phyloP scores from a whole-genome alignment of 768 basidiomycete species.

The Rossbeevera mucosa region DNA sequence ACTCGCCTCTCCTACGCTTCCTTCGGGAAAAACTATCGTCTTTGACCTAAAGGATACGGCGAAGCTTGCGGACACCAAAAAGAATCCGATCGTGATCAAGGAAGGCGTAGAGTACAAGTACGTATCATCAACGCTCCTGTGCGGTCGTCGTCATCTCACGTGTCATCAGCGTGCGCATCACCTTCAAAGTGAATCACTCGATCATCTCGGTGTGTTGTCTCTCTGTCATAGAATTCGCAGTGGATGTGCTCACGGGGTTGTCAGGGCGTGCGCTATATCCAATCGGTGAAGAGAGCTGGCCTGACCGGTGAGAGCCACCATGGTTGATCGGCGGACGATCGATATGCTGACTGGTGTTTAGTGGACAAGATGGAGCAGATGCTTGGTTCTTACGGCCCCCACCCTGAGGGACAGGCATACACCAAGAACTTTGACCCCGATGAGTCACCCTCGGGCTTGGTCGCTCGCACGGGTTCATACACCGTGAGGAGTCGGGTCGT shows the following conservation, averaged over 20 bases:
- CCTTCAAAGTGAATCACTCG: conserved; percentile 83
- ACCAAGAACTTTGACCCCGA: conserved; percentile 73
- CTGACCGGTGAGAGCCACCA: conserved; percentile 52
- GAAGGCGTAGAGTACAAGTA: conserved; percentile 90
- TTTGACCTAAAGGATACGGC: conserved; percentile 57
- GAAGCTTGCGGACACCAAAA: conserved; percentile 56
- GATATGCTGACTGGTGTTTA: conserved; percentile 26
- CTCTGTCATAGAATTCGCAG: neutral
- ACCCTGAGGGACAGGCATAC: conserved; percentile 59
- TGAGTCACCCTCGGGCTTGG: conserved; percentile 69
- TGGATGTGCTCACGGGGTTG: conserved; percentile 19
- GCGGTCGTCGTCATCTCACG: conserved; percentile 2
- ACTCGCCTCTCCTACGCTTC: conserved; percentile 70
- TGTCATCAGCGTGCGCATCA: conserved; percentile 62
- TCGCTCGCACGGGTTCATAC: conserved; percentile 81
- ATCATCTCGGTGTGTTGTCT: conserved; percentile 66
- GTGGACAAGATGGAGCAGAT: conserved; percentile 93
- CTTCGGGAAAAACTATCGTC: conserved; percentile 54
- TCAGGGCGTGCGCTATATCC: conserved; percentile 81
- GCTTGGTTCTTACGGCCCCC: conserved; percentile 90
- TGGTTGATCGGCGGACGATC: neutral
- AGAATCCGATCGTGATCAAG: conserved; percentile 74
- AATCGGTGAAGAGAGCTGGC: conserved; percentile 79
- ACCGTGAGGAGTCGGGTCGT: conserved; percentile 74
- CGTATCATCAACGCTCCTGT: neutral